Conservation (phyloP, 495 filamentous ascomycete genomes). For the Aspergillus bertholletiae region DNA sequence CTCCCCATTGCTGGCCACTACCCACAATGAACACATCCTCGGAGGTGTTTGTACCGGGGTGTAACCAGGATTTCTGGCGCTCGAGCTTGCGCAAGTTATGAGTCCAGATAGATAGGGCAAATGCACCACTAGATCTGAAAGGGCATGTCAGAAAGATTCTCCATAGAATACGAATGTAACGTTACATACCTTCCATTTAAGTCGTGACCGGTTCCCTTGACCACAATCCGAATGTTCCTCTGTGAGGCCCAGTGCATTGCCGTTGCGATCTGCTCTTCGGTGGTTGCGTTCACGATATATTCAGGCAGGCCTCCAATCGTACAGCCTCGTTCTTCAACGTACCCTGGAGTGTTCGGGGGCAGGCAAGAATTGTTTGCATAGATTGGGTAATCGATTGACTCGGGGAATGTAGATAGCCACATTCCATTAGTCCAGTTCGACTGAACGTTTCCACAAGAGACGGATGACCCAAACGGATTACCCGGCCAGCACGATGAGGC, state of each 20-base stretch:
- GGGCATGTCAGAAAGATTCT: constrained; percentile 17
- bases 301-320: constrained; percentile 20
- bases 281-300: constrained; percentile 33
- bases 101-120: constrained; percentile 45
- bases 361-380: constrained; percentile 25
- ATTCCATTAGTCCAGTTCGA: constrained; percentile 18
- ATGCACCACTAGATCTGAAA: constrained; percentile 47
- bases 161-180: constrained; percentile 7
- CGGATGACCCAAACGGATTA: constrained; percentile 15
- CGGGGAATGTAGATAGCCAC: constrained; percentile 19
- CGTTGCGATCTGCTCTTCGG: constrained; percentile 18
- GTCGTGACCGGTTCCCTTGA: constrained; percentile 51
- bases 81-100: constrained; percentile 43
- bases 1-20: constrained; percentile 23
- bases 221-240: constrained; percentile 52
- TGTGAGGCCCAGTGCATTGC: constrained; percentile 46
- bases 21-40: constrained; percentile 23
- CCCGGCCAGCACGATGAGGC: constrained; percentile 25
- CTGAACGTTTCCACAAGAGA: constrained; percentile 18
- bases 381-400: constrained; percentile 19
- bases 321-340: constrained; percentile 16
- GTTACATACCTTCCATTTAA: constrained; percentile 40
- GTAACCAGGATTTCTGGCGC: constrained; percentile 23
- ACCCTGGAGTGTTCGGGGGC: constrained; percentile 16
- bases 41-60: constrained; percentile 14